A percentile compares a stretch with the other conserved stretches of the same genome.
These are phyloP conservation scores for Sclerotinia trifoliorum DNA, from an alignment of 2,329 filamentous ascomycete species.

Conservation along the genomic window DNA sequence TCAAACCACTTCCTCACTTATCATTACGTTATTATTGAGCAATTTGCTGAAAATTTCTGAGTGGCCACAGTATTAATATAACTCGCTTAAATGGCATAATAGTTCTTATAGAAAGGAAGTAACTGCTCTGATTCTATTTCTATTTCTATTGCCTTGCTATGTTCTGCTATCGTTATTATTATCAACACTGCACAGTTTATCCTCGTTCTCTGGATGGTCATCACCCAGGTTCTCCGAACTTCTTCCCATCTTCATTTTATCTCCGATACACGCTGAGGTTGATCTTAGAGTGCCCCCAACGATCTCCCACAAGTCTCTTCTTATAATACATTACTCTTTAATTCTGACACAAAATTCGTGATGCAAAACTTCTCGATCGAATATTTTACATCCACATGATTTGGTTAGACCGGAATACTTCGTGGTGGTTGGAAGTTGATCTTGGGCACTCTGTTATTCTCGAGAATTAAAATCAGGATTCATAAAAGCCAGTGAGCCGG, in stretches of 20 bases:
- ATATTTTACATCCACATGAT: neutral
- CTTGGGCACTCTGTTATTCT: neutral
- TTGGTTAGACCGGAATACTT: neutral
- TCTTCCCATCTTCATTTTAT: slow-evolving; percentile 2
- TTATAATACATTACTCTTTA: slow-evolving; percentile 4
- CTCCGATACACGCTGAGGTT: neutral
- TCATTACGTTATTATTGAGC: neutral
- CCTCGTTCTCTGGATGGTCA: no score
- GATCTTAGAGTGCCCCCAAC: neutral
- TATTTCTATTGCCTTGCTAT: neutral
- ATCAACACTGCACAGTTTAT: neutral
- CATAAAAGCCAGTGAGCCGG: neutral
- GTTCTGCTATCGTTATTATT: no score
- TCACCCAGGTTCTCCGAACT: neutral
- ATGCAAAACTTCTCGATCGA: neutral
- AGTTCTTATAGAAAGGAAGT: no score
- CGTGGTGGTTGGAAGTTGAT: neutral
- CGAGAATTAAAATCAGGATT: neutral
- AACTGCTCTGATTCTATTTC: no score
- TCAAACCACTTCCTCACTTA: no score
- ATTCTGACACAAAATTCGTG: neutral
- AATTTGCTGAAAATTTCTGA: no score
- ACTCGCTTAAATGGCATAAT: no score
- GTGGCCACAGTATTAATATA: no score
- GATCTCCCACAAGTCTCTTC: neutral